phyloP scores from a whole-genome alignment of 352 stramenopile genomes.

The Phytophthora rubi region DNA sequence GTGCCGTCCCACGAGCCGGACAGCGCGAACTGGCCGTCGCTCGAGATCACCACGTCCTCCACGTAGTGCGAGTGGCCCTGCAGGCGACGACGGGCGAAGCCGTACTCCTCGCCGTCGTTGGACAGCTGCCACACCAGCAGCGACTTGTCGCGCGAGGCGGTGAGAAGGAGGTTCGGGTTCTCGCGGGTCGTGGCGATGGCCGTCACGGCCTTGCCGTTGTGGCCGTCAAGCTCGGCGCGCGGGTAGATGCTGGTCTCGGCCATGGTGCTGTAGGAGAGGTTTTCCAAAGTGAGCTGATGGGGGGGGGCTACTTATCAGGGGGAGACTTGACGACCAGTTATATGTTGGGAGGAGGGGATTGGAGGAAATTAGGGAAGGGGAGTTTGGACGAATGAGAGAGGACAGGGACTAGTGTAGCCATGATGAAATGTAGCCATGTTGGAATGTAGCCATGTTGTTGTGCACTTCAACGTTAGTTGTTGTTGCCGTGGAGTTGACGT shows the following conservation, averaged over 20 bases:
- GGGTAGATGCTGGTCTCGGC: constrained; percentile 88
- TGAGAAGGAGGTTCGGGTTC: constrained; percentile 99
- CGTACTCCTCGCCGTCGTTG: constrained; percentile 98
- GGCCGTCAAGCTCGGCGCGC: constrained; percentile 86
- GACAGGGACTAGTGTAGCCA: not conserved
- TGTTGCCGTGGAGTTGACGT: not conserved
- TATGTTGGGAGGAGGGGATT: not conserved
- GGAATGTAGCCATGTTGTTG: no score
- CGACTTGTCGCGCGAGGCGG: constrained; percentile 98
- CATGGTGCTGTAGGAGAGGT: constrained; percentile 46
- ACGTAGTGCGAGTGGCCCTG: constrained; percentile 99
- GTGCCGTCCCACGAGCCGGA: constrained; percentile 99
- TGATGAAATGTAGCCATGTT: no score
- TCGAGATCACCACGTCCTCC: constrained; percentile 99
- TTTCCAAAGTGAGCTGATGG: constrained; percentile 37
- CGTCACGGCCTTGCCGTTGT: constrained; percentile 92
- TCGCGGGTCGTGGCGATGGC: constrained; percentile 98
- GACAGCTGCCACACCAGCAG: constrained; percentile 90
- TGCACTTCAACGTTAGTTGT: not conserved
- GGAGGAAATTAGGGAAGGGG: not conserved
- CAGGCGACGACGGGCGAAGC: constrained; percentile 96
- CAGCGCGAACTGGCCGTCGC: constrained; percentile 99
- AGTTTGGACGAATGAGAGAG: not conserved
- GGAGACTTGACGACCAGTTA: not conserved
- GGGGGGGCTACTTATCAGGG: not conserved